phyloP scores from a whole-genome alignment of 306 rosid species.

The Acacia melanoxylon region DNA sequence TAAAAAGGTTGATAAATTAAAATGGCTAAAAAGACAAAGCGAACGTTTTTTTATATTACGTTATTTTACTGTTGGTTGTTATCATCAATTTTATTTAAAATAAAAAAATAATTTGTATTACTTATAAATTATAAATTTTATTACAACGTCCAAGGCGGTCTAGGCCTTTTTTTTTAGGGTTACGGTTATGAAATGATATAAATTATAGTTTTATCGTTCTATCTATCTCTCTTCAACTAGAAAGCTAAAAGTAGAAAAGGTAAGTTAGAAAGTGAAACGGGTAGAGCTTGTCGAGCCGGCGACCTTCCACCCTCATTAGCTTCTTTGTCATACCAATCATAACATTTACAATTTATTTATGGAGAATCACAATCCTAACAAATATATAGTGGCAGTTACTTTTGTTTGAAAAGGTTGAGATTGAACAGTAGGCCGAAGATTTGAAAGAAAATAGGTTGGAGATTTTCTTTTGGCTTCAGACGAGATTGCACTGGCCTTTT shows the following conservation, averaged over 20 bases:
- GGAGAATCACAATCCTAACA: neutral
- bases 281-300: neutral
- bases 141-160: neutral
- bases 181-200: neutral
- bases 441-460: neutral
- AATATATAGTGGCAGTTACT: neutral
- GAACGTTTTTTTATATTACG: no score
- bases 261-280: neutral
- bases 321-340: neutral
- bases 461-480: no score
- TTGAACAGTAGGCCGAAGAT: neutral
- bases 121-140: neutral
- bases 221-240: neutral
- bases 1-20: no score
- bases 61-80: no score
- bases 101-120: neutral
- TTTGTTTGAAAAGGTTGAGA: neutral
- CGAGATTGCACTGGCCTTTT: neutral
- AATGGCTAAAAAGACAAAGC: no score
- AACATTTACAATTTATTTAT: neutral
- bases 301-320: no score
- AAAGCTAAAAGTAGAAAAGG: neutral
- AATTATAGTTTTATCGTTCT: neutral
- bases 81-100: no score
- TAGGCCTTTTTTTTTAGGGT: no score